A percentile compares a stretch with the other conserved stretches of the same genome.
Evolutionary conservation across 257 asterid species (phyloP).

Genomic region (Solanum sitiens): DNA sequence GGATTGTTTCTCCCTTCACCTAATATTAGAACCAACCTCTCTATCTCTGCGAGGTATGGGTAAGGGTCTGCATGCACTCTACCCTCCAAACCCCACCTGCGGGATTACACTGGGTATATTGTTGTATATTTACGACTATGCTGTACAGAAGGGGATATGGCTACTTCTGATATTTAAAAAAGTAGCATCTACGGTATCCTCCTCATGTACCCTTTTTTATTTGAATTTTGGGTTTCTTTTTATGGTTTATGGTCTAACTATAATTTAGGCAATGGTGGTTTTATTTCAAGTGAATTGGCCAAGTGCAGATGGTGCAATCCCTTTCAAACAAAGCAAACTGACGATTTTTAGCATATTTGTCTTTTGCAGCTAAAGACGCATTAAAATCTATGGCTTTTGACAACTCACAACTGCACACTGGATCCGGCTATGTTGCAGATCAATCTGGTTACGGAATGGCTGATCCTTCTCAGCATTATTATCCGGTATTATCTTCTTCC

Average conservation of each 20-base stretch:
- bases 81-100: neutral
- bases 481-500: conserved; percentile 32
- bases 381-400: conserved; percentile 34
- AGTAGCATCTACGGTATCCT: neutral
- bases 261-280: neutral
- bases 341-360: neutral
- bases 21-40: neutral
- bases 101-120: neutral
- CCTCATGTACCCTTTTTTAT: neutral
- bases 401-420: conserved; percentile 29
- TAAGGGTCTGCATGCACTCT: neutral
- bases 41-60: neutral
- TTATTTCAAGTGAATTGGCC: neutral
- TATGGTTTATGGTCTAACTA: neutral
- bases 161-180: neutral
- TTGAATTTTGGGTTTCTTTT: neutral
- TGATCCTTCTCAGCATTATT: conserved; percentile 50
- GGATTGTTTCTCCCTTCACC: neutral
- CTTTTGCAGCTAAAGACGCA: conserved; percentile 42
- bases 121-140: neutral
- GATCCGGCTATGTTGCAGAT: conserved; percentile 35
- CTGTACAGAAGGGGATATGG: neutral
- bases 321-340: neutral
- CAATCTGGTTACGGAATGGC: conserved; percentile 43
- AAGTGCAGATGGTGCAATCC: neutral